These are phyloP conservation scores for Lasiosphaeriaceae sp. DNA, from an alignment of 495 filamentous ascomycete genomes.

Conservation along the genomic window DNA sequence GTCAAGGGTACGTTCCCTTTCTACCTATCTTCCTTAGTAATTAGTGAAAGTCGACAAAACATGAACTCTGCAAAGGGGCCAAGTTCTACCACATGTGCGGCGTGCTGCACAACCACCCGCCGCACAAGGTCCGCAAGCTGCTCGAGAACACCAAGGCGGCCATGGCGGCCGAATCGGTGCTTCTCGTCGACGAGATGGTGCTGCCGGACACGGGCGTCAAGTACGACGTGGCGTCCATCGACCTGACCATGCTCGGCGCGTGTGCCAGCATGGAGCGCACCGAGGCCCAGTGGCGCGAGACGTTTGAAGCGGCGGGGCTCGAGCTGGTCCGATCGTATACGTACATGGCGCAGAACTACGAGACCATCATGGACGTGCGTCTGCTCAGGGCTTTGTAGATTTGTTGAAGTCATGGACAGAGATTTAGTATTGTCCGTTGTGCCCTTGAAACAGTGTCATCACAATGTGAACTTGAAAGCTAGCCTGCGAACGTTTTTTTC, in stretches of 20 bases:
- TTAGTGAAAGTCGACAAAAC: not conserved
- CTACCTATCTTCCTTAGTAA: not conserved
- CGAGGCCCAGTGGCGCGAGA: conserved; percentile 32
- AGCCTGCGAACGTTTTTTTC: no score
- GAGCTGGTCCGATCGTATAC: conserved; percentile 43
- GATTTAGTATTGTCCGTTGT: no score
- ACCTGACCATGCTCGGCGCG: conserved; percentile 40
- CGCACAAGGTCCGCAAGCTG: conserved; percentile 16
- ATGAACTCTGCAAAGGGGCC: conserved; percentile 12
- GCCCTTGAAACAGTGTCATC: no score
- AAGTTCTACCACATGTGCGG: conserved; percentile 36
- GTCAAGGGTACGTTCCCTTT: conserved; percentile 36
- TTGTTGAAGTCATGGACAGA: no score
- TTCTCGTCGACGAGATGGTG: conserved; percentile 43
- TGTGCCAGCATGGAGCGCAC: conserved; percentile 40
- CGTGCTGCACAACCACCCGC: conserved; percentile 30
- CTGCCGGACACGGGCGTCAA: conserved; percentile 28
- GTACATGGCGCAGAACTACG: conserved; percentile 3
- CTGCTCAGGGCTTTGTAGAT: not conserved
- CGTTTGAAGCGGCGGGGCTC: conserved; percentile 35
- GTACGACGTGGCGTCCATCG: conserved; percentile 24
- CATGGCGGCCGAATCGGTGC: conserved; percentile 32
- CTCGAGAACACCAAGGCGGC: conserved; percentile 28
- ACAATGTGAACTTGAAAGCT: no score
- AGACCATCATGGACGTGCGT: conserved; percentile 17